Evolutionary conservation across 768 basidiomycete genomes (phyloP).

Genomic region (Auriculariales sp.): DNA sequence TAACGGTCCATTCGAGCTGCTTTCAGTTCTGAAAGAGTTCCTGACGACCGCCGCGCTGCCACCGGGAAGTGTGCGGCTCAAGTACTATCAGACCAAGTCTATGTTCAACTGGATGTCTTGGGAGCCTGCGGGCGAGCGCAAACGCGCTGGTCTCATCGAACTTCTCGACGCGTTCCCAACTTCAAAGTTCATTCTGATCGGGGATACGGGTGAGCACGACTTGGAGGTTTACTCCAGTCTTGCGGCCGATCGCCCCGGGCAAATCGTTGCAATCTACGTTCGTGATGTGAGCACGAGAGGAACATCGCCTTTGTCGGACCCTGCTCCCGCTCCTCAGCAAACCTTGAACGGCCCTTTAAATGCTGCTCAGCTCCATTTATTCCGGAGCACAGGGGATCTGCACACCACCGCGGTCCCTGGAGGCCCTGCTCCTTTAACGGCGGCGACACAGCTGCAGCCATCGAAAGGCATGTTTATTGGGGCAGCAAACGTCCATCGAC

Average conservation of each 20-base stretch:
- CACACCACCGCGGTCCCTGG: too few species aligned
- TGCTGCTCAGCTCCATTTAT: neutral
- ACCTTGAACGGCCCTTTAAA: neutral
- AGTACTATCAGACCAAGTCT: conserved; percentile 73
- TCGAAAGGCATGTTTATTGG: neutral
- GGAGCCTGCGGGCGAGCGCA: conserved; percentile 63
- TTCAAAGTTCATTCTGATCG: conserved; percentile 70
- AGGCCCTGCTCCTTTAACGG: neutral
- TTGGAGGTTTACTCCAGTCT: conserved; percentile 75
- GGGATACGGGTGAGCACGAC: conserved; percentile 92
- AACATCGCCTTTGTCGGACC: conserved; percentile 2
- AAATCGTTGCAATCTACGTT: conserved; percentile 70
- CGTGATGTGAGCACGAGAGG: conserved; percentile 43
- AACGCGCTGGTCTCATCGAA: conserved; percentile 68
- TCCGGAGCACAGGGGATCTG: neutral
- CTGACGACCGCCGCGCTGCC: conserved; percentile 57
- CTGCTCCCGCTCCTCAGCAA: neutral
- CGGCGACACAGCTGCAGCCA: neutral
- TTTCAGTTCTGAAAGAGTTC: conserved; percentile 67
- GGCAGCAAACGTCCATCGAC: too few species aligned
- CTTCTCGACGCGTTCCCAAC: conserved; percentile 60
- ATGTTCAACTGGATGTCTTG: conserved; percentile 73
- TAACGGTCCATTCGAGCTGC: conserved; percentile 76
- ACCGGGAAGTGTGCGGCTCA: conserved; percentile 55
- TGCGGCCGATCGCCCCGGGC: conserved; percentile 38